phyloP scores from a whole-genome alignment of 2,329 filamentous ascomycete genomes.

The Alternaria incomplexa region DNA sequence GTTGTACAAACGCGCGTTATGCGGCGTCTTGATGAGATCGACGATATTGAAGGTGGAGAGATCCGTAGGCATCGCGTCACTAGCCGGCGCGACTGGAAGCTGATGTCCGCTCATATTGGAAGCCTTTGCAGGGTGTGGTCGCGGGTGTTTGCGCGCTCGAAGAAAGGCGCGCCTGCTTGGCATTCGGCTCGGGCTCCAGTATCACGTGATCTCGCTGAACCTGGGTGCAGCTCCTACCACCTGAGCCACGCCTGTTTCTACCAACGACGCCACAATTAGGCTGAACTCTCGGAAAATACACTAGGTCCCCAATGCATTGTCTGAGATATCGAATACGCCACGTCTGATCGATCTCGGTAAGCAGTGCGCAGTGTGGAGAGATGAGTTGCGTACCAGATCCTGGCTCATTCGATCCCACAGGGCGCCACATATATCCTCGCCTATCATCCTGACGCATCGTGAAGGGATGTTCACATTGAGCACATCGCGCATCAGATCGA shows the following conservation, averaged over 20 bases:
- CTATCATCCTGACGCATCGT: neutral
- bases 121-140: neutral
- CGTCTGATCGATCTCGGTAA: neutral
- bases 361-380: neutral
- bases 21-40: constrained; percentile 36
- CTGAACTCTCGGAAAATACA: neutral
- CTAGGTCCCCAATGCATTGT: neutral
- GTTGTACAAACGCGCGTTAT: constrained; percentile 38
- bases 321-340: neutral
- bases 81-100: neutral
- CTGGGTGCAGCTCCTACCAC: neutral
- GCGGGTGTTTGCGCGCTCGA: neutral
- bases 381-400: neutral
- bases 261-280: neutral
- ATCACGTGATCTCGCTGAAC: neutral
- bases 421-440: constrained; percentile 5
- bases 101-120: constrained; percentile 16
- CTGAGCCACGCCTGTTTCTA: neutral
- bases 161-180: neutral
- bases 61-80: constrained; percentile 18
- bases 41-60: constrained; percentile 29
- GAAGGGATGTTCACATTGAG: neutral
- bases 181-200: neutral
- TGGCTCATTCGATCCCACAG: neutral
- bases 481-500: neutral